Percentiles rank a stretch among this genome's conserved stretches.
Conservation (phyloP, 1,284 basidiomycete genomes). For the Bothia castanella region DNA sequence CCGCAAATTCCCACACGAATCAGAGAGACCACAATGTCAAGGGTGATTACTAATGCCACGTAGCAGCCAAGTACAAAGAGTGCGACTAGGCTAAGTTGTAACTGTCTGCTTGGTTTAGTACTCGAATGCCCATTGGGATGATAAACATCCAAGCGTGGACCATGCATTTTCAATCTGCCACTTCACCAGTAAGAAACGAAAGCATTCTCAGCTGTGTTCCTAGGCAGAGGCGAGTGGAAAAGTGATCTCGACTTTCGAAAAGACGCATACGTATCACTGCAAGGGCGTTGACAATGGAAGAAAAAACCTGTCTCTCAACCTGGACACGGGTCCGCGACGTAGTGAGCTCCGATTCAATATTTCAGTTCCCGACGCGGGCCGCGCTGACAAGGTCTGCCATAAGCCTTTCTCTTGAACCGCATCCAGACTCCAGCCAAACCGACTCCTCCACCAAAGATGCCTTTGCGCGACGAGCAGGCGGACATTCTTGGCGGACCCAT, state of each 20-base stretch:
- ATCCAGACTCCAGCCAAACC: conserved; percentile 20
- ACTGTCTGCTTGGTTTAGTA: conserved; percentile 64
- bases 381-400: conserved; percentile 15
- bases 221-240: conserved; percentile 61
- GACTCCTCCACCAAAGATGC: conserved; percentile 39
- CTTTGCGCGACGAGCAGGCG: conserved; percentile 49
- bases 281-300: neutral
- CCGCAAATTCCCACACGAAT: conserved; percentile 27
- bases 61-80: neutral
- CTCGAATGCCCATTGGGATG: conserved; percentile 55
- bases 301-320: no score
- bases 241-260: no score
- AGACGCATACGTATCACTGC: neutral
- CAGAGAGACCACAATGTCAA: no score
- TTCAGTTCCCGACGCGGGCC: conserved; percentile 23
- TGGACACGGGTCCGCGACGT: no score
- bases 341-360: conserved; percentile 25
- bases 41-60: neutral
- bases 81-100: neutral
- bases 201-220: conserved; percentile 62
- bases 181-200: conserved; percentile 69
- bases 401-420: conserved; percentile 17
- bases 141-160: conserved; percentile 63
- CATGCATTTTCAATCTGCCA: conserved; percentile 54
- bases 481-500: conserved; percentile 64